phyloP scores from a whole-genome alignment of 2,329 filamentous ascomycete genomes.

The Penicillium sp. region DNA sequence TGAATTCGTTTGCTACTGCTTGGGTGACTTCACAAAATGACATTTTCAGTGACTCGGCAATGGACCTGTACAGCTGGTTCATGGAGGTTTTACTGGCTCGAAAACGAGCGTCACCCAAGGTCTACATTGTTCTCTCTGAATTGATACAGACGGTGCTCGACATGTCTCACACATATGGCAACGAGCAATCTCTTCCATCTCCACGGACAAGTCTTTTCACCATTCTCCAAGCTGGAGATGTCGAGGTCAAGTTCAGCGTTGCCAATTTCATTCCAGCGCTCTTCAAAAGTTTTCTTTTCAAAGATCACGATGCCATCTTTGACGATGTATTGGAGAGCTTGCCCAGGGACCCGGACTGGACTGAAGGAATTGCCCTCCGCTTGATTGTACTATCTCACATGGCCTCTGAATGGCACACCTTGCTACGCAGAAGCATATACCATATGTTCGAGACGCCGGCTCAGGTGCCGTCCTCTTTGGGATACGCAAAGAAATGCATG shows the following conservation, averaged over 20 bases:
- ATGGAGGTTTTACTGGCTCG: slow-evolving; percentile 64
- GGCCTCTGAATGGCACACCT: slow-evolving; percentile 78
- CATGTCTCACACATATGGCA: slow-evolving; percentile 64
- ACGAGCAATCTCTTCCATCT: slow-evolving; percentile 57
- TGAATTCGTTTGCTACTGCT: slow-evolving; percentile 60
- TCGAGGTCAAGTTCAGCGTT: slow-evolving; percentile 73
- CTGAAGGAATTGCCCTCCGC: slow-evolving; percentile 82
- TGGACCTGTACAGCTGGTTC: slow-evolving; percentile 77
- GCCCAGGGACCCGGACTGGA: slow-evolving; percentile 67
- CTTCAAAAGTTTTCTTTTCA: slow-evolving; percentile 78
- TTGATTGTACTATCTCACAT: slow-evolving; percentile 72
- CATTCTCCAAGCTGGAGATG: slow-evolving; percentile 64
- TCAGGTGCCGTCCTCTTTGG: slow-evolving; percentile 61
- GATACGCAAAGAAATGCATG: slow-evolving; percentile 72
- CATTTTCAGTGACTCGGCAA: slow-evolving; percentile 63
- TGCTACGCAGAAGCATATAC: slow-evolving; percentile 83
- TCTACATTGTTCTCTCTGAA: slow-evolving; percentile 64
- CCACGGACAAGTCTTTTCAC: slow-evolving; percentile 70
- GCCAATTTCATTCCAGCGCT: slow-evolving; percentile 67
- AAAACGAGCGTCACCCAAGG: slow-evolving; percentile 65
- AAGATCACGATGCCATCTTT: slow-evolving; percentile 78
- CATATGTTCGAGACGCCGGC: slow-evolving; percentile 90
- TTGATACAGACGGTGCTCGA: slow-evolving; percentile 70
- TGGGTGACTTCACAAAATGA: slow-evolving; percentile 60
- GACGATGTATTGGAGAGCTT: slow-evolving; percentile 76